These are phyloP conservation scores for Mayamaea pseudoterrestris DNA, from an alignment of 108 stramenopile genomes.

Conservation along the genomic window DNA sequence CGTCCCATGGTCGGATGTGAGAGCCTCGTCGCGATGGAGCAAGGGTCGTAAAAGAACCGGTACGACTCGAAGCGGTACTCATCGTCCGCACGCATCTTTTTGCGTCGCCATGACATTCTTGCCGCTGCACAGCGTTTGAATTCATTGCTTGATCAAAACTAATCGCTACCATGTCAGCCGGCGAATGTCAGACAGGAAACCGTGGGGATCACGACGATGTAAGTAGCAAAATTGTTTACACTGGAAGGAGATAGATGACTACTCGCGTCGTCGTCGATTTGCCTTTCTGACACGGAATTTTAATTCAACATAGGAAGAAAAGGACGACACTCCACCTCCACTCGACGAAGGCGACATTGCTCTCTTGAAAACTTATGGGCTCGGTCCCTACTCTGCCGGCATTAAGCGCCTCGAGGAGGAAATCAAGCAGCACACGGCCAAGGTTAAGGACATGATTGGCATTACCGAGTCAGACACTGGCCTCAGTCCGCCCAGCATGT, in stretches of 20 bases:
- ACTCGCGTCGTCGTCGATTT: neutral
- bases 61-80: too few species aligned
- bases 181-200: conserved; percentile 85
- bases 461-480: conserved; percentile 99
- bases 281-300: neutral
- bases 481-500: conserved; percentile 92
- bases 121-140: too few species aligned
- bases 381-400: conserved; percentile 87
- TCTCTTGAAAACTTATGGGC: conserved; percentile 93
- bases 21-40: too few species aligned
- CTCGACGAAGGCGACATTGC: conserved; percentile 97
- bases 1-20: too few species aligned
- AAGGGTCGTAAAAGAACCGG: too few species aligned
- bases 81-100: too few species aligned
- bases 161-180: too few species aligned
- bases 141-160: too few species aligned
- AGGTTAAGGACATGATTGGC: conserved; percentile 96
- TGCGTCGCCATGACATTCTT: too few species aligned
- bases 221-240: conserved; percentile 5
- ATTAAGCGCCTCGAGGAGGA: conserved; percentile 95
- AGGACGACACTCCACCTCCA: conserved; percentile 83
- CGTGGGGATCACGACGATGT: conserved; percentile 66
- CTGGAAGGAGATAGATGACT: neutral
- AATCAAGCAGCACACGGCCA: conserved; percentile 89
- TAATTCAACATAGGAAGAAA: conserved; percentile 31